Evolutionary conservation across 2,329 filamentous ascomycete species (phyloP).

Genomic region (Pseudogymnoascus verrucosus): DNA sequence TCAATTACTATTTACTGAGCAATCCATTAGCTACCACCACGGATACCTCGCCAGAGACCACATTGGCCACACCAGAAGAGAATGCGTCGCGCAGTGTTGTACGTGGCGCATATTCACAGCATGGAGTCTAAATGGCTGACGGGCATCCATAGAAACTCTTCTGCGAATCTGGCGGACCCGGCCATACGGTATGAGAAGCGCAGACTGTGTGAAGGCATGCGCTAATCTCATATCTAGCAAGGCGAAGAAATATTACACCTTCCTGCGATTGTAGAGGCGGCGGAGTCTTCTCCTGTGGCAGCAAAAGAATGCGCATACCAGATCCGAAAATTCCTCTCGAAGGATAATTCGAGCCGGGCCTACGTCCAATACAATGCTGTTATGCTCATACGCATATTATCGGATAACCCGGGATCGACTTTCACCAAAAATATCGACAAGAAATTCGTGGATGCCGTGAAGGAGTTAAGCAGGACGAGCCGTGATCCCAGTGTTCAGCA

Average conservation of each 20-base stretch:
- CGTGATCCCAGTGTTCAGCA: slow-evolving; percentile 72
- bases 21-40: not conserved
- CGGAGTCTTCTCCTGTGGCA: slow-evolving; percentile 83
- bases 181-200: slow-evolving; percentile 39
- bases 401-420: slow-evolving; percentile 80
- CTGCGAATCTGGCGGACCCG: slow-evolving; percentile 64
- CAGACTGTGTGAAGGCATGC: not conserved
- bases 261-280: slow-evolving; percentile 86
- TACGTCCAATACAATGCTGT: slow-evolving; percentile 90
- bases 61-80: slow-evolving; percentile 56
- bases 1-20: slow-evolving; percentile 4
- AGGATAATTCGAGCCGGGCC: slow-evolving; percentile 56
- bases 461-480: slow-evolving; percentile 63
- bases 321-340: slow-evolving; percentile 75
- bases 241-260: slow-evolving; percentile 89
- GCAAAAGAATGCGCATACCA: slow-evolving; percentile 72
- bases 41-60: slow-evolving; percentile 18
- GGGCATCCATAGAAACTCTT: slow-evolving; percentile 56
- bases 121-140: slow-evolving; percentile 1
- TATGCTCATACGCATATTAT: slow-evolving; percentile 87
- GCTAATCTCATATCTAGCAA: slow-evolving; percentile 32
- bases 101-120: slow-evolving; percentile 28
- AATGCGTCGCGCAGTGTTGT: slow-evolving; percentile 60
- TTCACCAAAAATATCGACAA: slow-evolving; percentile 89
- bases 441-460: slow-evolving; percentile 70